Evolutionary conservation across 1,284 basidiomycete genomes (phyloP), one percentile per base, ranked within the genome.

Genomic region (Agaricales sp.): DNA sequence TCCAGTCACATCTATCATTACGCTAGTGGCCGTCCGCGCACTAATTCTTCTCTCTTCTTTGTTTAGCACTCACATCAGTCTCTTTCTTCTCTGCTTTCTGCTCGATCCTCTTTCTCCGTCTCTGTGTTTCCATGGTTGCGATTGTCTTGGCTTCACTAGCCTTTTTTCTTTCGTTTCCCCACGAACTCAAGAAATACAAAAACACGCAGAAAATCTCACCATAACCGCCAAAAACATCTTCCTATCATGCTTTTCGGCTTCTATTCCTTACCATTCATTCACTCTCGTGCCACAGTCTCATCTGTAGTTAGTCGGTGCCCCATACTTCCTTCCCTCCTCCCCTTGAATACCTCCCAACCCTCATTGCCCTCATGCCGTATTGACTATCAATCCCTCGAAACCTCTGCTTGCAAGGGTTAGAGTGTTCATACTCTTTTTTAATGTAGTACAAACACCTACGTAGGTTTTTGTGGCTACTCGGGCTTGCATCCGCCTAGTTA

Each of bases 181-280:
- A 46, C 48, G 55, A 52, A 56, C 50, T 52, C 51, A n/a, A n/a
- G 44, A 23, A 46, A 50, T 52, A 51, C 52, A 67, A 72, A 76
- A 76, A 77, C 67, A 72, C 58, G 60, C 64, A 69, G 59, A 70
- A 72, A 71, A 73, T 53, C 47, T 30, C 45, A 49, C 56, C 58
- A 57, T 65, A 65, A 66, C 58, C 49, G 53, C 65, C 58, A 73
- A 75, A 75, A 74, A 76, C 60, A 71, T 62, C 61, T 51, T 55
- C 52, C 47, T 16, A 8, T n/a, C 18, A 11, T 56, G 45, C 45
- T 56, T 56, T 51, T 60, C 59, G 56, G 58, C 57, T 57, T 53
- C 45, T 58, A 54, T 48, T n/a, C 46, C 49, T 50, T 47, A 48
- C 30, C 50, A 35, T 55, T 55, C 52, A 43, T 52, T 53, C 46